Percentiles rank a stretch among this genome's conserved stretches.
Conservation (phyloP, 805 yeast species). For the Myxozyma neglecta region DNA sequence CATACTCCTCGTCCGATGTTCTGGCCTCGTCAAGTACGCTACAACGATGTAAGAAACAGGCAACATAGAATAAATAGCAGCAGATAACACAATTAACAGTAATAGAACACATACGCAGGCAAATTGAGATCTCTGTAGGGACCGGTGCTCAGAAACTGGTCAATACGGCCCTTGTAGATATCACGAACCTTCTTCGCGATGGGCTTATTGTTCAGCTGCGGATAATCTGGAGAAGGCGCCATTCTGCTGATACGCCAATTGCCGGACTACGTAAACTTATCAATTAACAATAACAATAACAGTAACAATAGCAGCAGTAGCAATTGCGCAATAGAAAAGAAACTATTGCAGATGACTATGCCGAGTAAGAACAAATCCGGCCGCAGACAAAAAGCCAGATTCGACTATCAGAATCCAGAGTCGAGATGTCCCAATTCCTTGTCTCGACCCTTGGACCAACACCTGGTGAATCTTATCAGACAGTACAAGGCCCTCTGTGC, state of each 20-base stretch:
- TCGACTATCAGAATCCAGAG: neutral
- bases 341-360: neutral
- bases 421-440: neutral
- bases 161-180: slow-evolving; percentile 67
- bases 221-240: slow-evolving; percentile 30
- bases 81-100: neutral
- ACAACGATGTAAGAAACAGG: neutral
- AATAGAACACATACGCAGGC: slow-evolving; percentile 50
- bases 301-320: neutral
- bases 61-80: neutral
- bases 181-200: slow-evolving; percentile 74
- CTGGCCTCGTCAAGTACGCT: slow-evolving; percentile 65
- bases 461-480: slow-evolving; percentile 2
- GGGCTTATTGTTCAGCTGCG: slow-evolving; percentile 53
- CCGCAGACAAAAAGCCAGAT: too few species aligned
- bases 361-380: neutral
- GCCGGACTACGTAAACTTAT: too few species aligned
- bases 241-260: neutral
- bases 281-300: too few species aligned
- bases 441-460: neutral
- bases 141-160: slow-evolving; percentile 76
- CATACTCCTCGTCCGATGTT: slow-evolving; percentile 50
- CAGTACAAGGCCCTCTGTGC: neutral
- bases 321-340: neutral
- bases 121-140: slow-evolving; percentile 68